Evolutionary conservation across 495 filamentous ascomycete genomes (phyloP), one percentile per base, ranked within the genome.

Genomic region (Amniculicola lignicola): DNA sequence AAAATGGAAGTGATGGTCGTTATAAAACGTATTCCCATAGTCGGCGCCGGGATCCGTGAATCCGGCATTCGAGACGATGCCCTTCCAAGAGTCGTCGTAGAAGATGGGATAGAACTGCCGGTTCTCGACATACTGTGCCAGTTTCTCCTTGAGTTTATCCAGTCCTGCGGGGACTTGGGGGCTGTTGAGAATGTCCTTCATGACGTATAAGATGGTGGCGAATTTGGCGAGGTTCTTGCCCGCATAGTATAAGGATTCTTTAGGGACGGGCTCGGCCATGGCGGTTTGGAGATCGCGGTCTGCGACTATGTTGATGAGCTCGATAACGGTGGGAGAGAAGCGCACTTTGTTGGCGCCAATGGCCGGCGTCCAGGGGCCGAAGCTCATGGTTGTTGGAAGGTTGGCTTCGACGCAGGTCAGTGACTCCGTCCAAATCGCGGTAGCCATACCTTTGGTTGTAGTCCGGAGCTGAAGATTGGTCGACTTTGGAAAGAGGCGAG

Each of bases 1-100:
- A 52, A 79, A 87, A 65, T 95, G 94, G 73, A 97, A 97, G 67
- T 98, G 94, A 62, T 97, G 94, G 65, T 97, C 93, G 65, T 96
- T 96, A 75, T 95, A 96, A 57, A 82, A 84, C 28, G 62, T 69
- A 37, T 70, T 72, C 7, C 68, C 69, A 48, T 69, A 70, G 39
- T 72, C 35, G 70, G 77, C n/a, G 31, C 82, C 82, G 5, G 78
- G 60, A 58, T 94, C 81, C 4, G 84, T 79, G 65, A 95, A 96
- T 5, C 83, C 82, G 3, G 87, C 88, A 7, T 81, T 80, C 4
- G 87, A 90, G n/a, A 96, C 87, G 2, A 94, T 72, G 3, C 93
- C 93, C 55, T 86, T 86, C 92, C 92, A 97, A n/a, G 27, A 51
- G 19, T 59, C 51, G 47, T 73, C 71, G 47, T 73, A 95, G 16